phyloP scores from a whole-genome alignment of 768 basidiomycete genomes.

The Russula sp. region DNA sequence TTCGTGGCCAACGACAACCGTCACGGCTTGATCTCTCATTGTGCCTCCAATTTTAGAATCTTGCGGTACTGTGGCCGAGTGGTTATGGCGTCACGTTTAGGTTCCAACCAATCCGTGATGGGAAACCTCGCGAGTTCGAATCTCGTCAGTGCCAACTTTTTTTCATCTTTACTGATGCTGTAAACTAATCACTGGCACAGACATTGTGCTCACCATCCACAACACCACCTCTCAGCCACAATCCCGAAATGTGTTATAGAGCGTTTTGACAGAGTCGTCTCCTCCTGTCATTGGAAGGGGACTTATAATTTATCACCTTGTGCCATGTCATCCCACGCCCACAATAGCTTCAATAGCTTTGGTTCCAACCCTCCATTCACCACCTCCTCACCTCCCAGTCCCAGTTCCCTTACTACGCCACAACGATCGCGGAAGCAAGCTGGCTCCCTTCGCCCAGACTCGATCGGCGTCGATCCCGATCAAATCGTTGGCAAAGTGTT shows the following conservation, averaged over 20 bases:
- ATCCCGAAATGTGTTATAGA: slow-evolving; percentile 7
- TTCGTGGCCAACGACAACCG: too few species aligned
- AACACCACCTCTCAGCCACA: slow-evolving; percentile 1
- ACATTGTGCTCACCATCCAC: background rate
- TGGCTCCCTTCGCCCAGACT: slow-evolving; percentile 17
- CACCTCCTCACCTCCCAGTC: background rate
- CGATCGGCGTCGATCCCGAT: slow-evolving; percentile 28
- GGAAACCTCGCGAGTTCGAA: slow-evolving; percentile 55
- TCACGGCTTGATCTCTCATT: background rate
- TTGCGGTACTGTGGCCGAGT: slow-evolving; percentile 49
- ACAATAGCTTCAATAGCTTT: background rate
- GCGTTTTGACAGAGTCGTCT: background rate
- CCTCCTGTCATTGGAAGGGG: background rate
- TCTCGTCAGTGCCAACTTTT: slow-evolving; percentile 48
- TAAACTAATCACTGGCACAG: too few species aligned
- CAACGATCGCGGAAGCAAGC: slow-evolving; percentile 12
- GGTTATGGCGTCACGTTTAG: slow-evolving; percentile 57
- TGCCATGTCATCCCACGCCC: background rate
- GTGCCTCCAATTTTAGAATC: background rate
- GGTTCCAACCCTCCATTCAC: too few species aligned
- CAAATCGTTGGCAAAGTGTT: slow-evolving; percentile 30
- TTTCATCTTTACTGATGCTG: slow-evolving; percentile 3
- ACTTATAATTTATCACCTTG: background rate
- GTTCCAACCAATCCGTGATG: slow-evolving; percentile 41
- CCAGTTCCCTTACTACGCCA: background rate